phyloP scores from a whole-genome alignment of 345 rosid species.

The Toxicodendron radicans region DNA sequence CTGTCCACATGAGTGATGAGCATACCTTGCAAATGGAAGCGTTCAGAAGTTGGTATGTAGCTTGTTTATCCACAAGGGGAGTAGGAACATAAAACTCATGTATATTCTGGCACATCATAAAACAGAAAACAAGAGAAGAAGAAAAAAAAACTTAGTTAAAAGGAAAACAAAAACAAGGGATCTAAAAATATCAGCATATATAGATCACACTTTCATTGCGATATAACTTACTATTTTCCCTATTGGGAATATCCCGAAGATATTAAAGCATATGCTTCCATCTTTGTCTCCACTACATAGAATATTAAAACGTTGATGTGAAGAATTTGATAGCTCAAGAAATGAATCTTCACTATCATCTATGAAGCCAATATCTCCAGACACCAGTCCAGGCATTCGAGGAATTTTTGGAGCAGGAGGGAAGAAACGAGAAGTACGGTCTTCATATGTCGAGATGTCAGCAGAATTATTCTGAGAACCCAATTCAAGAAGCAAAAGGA shows the following conservation, averaged over 20 bases:
- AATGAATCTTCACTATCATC: conserved; percentile 87
- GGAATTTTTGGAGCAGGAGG: conserved; percentile 93
- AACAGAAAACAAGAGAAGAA: conserved; percentile 23
- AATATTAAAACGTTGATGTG: conserved; percentile 78
- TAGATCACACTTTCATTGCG: background rate
- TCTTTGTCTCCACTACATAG: conserved; percentile 86
- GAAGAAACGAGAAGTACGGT: conserved; percentile 84
- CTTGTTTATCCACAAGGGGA: conserved; percentile 35
- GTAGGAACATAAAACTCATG: conserved; percentile 58
- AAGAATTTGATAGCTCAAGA: conserved; percentile 70
- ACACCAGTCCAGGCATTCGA: conserved; percentile 68
- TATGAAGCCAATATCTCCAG: conserved; percentile 79
- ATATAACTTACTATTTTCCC: conserved; percentile 77
- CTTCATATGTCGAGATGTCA: conserved; percentile 54
- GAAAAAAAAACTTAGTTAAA: conserved; percentile 14
- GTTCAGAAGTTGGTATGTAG: conserved; percentile 43
- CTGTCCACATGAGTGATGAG: background rate
- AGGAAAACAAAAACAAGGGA: background rate
- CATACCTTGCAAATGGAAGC: conserved; percentile 70
- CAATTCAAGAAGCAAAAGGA: conserved; percentile 1
- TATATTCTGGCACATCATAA: conserved; percentile 59
- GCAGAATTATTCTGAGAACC: conserved; percentile 47
- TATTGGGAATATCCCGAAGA: conserved; percentile 91
- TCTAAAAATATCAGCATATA: background rate
- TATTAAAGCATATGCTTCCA: conserved; percentile 80